A percentile compares a stretch with the other conserved stretches of the same genome.
phyloP scores from a whole-genome alignment of 2,329 filamentous ascomycete species.

The Trichoderma hamatum region DNA sequence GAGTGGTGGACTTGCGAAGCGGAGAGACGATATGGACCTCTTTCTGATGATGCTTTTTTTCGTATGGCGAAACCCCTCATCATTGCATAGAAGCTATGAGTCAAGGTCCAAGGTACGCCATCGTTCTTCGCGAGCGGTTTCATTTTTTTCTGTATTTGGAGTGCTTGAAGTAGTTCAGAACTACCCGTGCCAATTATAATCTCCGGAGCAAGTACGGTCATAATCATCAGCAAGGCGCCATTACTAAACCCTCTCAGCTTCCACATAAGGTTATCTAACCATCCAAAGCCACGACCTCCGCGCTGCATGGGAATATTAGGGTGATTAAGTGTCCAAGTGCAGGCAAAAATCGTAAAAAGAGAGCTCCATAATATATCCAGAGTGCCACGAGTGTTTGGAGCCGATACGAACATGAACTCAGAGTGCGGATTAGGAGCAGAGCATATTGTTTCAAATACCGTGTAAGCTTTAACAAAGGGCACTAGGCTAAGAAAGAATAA shows the following conservation, averaged over 20 bases:
- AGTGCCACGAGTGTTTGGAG: background rate
- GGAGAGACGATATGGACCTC: background rate
- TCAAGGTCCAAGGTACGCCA: background rate
- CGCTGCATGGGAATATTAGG: background rate
- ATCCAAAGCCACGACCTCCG: too few species aligned
- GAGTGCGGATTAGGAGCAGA: background rate
- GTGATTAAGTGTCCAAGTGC: background rate
- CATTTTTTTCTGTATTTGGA: accelerated
- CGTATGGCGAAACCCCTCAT: constrained; percentile 9
- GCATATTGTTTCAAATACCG: background rate
- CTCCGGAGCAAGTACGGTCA: background rate
- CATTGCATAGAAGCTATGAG: background rate
- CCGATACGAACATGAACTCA: background rate
- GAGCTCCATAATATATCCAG: constrained; percentile 2
- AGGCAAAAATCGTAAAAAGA: background rate
- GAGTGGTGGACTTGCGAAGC: accelerated
- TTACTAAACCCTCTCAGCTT: background rate
- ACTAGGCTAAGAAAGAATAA: background rate
- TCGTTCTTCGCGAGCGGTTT: background rate
- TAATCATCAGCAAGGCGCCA: background rate
- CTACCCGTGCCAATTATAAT: too few species aligned
- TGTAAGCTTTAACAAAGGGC: background rate
- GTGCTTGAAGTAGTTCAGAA: too few species aligned
- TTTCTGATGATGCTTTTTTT: too few species aligned
- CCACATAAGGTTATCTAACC: background rate